Base-by-base conservation (phyloP, 768 basidiomycete genomes). In the Russula dissimulans region DNA sequence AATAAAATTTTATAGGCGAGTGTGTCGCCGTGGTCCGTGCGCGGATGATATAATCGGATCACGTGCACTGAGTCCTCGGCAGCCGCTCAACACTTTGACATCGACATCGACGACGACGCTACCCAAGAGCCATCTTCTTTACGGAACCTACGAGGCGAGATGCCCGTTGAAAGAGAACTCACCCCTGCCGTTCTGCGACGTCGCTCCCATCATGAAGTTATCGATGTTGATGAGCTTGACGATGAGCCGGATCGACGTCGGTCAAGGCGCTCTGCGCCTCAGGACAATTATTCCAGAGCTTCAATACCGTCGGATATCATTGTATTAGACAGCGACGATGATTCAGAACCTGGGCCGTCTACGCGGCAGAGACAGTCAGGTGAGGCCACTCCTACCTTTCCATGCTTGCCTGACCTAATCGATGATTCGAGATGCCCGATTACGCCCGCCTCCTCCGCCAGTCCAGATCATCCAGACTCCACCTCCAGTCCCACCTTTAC, bases 401-500 rank as follows among this genome's bases (percentile, higher is more conserved):
- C 15, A 51, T 57, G 31, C 29, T 48, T n/a, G 5, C 32, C 26
- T 12, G 14, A 22, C 31, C 31, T 63, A 47, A 53, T 31, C 45
- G 55, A 56, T 34, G 26, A 41, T 61, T 41, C 54, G 8, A 52
- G 63, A 17, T 51, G 26, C 34, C 12, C 65, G 57, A 31, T 45
- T 62, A 11, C 46, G 56, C 46, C 67, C 69, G 26, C 65, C 67
- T 17, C 67, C 65, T 46, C 62, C 65, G 5, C 65, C 52, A 32
- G 53, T 41, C 11, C 63, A 26, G 48, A 45, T 29, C 29, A 22
- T 49, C 17, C 61, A 69, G 2, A 70, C 79, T 4, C 87, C 86
- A 0, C 60, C 55, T 9, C 84, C 85, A 1, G 81, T 87, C 0
- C 87, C 86, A 2, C 78, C 78, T 26, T 61, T 78, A 32, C 75